Conservation (phyloP, 495 filamentous ascomycete genomes). For the Podospora didyma region DNA sequence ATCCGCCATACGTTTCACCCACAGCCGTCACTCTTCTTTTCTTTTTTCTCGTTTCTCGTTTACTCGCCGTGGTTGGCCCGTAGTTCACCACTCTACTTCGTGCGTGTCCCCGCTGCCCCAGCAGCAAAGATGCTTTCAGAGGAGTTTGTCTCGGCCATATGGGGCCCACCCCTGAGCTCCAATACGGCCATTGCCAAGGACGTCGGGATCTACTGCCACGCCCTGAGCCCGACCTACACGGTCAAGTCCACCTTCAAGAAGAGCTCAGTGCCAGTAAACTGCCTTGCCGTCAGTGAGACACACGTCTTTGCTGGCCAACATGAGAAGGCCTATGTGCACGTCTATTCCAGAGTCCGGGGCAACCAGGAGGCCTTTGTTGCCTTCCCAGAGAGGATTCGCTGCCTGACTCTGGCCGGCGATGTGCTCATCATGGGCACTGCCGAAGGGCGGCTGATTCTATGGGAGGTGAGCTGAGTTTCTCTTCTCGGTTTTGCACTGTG, state of each 20-base stretch:
- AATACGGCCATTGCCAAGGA: constrained; percentile 67
- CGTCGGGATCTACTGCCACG: constrained; percentile 79
- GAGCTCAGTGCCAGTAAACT: constrained; percentile 73
- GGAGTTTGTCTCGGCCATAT: constrained; percentile 72
- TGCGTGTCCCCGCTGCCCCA: background rate
- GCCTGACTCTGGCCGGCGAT: constrained; percentile 59
- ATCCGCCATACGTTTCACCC: too few species aligned
- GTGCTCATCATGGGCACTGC: constrained; percentile 81
- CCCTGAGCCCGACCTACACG: constrained; percentile 67
- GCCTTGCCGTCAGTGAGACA: constrained; percentile 72
- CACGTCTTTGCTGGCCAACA: constrained; percentile 89
- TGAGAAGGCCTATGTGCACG: constrained; percentile 87
- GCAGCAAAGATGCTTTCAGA: constrained; percentile 65
- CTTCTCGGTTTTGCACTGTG: background rate
- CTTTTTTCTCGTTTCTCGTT: background rate
- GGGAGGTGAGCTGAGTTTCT: constrained; percentile 75
- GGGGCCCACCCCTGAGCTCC: constrained; percentile 58
- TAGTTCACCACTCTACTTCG: background rate
- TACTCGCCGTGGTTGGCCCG: background rate
- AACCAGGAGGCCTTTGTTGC: constrained; percentile 83
- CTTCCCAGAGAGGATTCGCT: constrained; percentile 79
- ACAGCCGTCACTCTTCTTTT: too few species aligned
- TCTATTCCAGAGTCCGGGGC: constrained; percentile 77
- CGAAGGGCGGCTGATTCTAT: constrained; percentile 79
- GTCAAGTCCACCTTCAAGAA: constrained; percentile 84